A percentile compares a stretch with the other conserved stretches of the same genome.
Evolutionary conservation across 2,329 filamentous ascomycete genomes (phyloP).

Genomic region (Chalara sp.): DNA sequence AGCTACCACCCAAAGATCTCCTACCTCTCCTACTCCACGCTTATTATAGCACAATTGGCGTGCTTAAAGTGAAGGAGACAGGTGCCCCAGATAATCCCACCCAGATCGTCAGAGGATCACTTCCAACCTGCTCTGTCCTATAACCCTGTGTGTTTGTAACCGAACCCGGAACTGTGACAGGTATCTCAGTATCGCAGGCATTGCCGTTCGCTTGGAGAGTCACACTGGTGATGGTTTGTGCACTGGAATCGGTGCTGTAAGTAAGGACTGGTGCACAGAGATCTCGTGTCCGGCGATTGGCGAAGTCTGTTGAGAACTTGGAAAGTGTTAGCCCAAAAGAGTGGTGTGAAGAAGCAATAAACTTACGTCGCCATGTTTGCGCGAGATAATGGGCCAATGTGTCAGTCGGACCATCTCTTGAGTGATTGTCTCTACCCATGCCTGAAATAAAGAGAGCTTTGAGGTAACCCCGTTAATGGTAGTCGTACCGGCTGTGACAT

Average conservation of each 20-base stretch:
- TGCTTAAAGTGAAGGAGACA: slow-evolving; percentile 33
- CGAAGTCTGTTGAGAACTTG: slow-evolving; percentile 29
- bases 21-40: background rate
- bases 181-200: slow-evolving; percentile 15
- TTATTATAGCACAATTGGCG: slow-evolving; percentile 4
- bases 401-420: slow-evolving; percentile 10
- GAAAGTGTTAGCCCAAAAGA: background rate
- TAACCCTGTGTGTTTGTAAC: slow-evolving; percentile 14
- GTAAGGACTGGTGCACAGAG: slow-evolving; percentile 13
- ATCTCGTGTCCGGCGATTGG: slow-evolving; percentile 34
- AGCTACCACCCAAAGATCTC: no score
- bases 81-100: slow-evolving; percentile 37
- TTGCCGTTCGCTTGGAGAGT: slow-evolving; percentile 34
- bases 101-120: slow-evolving; percentile 45
- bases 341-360: background rate
- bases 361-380: slow-evolving; percentile 49
- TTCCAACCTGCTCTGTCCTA: slow-evolving; percentile 40
- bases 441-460: slow-evolving; percentile 4
- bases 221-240: slow-evolving; percentile 15
- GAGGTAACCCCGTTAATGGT: slow-evolving; percentile 7
- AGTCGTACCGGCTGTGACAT: slow-evolving; percentile 2
- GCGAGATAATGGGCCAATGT: slow-evolving; percentile 44
- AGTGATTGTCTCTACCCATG: slow-evolving; percentile 5
- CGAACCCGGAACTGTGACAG: slow-evolving; percentile 28
- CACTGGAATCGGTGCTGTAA: slow-evolving; percentile 8